phyloP scores from a whole-genome alignment of 352 stramenopile genomes.

The Globisporangium emineosum region DNA sequence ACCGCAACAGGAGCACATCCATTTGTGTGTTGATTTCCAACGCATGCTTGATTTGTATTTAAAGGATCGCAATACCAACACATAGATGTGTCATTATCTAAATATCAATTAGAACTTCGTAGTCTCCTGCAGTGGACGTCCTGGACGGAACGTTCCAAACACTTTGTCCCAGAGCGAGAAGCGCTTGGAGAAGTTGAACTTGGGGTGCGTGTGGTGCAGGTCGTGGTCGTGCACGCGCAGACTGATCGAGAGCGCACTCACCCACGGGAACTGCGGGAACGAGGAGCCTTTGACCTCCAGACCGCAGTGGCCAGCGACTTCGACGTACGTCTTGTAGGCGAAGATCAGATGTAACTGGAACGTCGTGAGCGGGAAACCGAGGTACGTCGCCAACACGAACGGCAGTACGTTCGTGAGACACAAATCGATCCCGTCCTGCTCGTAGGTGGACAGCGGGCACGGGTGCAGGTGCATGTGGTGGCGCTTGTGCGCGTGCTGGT shows the following conservation, averaged over 20 bases:
- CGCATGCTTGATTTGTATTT: no score
- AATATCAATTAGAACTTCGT: background rate
- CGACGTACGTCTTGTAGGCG: constrained; percentile 89
- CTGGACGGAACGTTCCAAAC: constrained; percentile 71
- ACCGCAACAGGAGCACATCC: no score
- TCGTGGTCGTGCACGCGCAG: constrained; percentile 83
- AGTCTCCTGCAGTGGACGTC: constrained; percentile 1
- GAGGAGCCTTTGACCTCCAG: constrained; percentile 83
- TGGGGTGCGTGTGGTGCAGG: constrained; percentile 78
- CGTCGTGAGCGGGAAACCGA: constrained; percentile 44
- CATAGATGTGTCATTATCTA: background rate
- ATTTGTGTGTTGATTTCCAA: no score
- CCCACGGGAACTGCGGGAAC: constrained; percentile 80
- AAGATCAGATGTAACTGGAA: constrained; percentile 77
- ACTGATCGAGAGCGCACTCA: constrained; percentile 53
- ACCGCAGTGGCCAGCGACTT: constrained; percentile 80
- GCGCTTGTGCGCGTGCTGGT: constrained; percentile 79
- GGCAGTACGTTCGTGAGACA: constrained; percentile 77
- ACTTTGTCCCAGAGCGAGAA: constrained; percentile 87
- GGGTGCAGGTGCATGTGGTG: constrained; percentile 80
- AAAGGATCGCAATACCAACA: no score
- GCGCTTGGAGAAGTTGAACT: constrained; percentile 87
- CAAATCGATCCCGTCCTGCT: constrained; percentile 75
- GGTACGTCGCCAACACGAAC: constrained; percentile 42
- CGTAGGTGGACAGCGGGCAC: constrained; percentile 79